Base-by-base conservation (phyloP, 2,329 filamentous ascomycete genomes). In the Penicillium frequentans region DNA sequence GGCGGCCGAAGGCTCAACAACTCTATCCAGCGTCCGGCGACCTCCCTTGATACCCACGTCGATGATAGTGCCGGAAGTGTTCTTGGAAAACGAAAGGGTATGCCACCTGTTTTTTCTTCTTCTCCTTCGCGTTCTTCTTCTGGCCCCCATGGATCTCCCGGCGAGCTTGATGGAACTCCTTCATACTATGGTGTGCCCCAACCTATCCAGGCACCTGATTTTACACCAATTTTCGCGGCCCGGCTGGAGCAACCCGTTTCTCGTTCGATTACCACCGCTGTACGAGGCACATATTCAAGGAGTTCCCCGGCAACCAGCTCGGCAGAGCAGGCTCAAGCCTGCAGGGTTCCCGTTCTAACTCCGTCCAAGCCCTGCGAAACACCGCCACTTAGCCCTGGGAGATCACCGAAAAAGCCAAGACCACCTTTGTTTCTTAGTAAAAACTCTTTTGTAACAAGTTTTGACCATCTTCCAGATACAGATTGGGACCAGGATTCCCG, bases 401-500 rank as follows among this genome's bases (percentile, higher is more conserved):
- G 54, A 19, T 37, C 37, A 19, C 29, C 57, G 61, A 72, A 64
- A 70, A 73, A 63, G 58, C 64, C 63, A 60, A 68, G 60, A 46
- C 66, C 65, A 63, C 73, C 71, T 14, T 67, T 71, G 1, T 93
- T 83, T 79, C 80, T 93, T 68, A 88, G 83, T 64, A 89, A 87
- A 78, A 78, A 87, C 81, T 91, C 92, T 86, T 88, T 90, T 82
- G 77, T 75, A 76, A 79, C 83, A 90, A 89, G 84, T 68, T 72
- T 71, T 73, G 65, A 73, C 68, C 61, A 53, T 59, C 57, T 48
- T 65, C 52, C 66, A 73, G 71, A 68, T 55, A 59, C 63, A 52
- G 70, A 70, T 31, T 93, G 89, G 83, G 91, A 97, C 72, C 86
- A 92, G 64, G 88, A 92, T 66, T 85, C 85, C 59, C 86, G 88